Base-by-base conservation (phyloP, 2,329 filamentous ascomycete genomes). In the Aspergillus viridinutans region DNA sequence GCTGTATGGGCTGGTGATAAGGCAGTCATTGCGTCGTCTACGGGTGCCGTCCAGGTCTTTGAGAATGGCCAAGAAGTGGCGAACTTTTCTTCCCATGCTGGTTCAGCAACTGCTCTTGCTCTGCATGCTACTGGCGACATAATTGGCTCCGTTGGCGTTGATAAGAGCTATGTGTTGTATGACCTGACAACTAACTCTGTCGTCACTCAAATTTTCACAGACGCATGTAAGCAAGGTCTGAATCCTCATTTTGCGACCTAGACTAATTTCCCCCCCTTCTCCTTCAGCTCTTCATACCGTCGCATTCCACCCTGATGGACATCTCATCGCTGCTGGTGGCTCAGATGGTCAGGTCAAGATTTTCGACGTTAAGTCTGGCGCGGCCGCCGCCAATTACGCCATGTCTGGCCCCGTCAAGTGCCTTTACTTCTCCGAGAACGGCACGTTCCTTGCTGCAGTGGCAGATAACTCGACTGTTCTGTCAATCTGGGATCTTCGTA, bases 281-380 rank as follows among this genome's bases (percentile, higher is more conserved):
- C 28, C 25, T 42, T 10, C 69, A 89, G 90, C 87, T 59, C 79
- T 96, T 49, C 90, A 89, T 1, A 84, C 87, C 52, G 89, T 87
- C 61, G 85, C 88, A 35, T 97, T 99, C 82, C 94, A 99, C 72
- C 94, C 95, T 6, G 94, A 99, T 70, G 94, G 94, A n/a, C 90
- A 97, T 71, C 82, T 99, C 5, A 85, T 97, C 66, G 93, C 91
- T 42, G 89, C 88, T 2, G 94, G 93, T 61, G 90, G 89, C n/a
- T 78, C 79, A 9, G 82, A 88, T 50, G 91, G 91, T 48, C 86
- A 91, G 57, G 89, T 99, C 72, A 90, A 92, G 72, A 84, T 99
- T 53, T 97, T 90, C 76, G 90, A 96, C 74, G 88, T 92, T 64
- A 92, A 89, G 74, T 89, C 85, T 0, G 88, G 92, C 40, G 84